Percentiles rank a stretch among this genome's conserved stretches.
phyloP scores from a whole-genome alignment of 2,329 filamentous ascomycete species.

The Fusarium chlamydosporum region DNA sequence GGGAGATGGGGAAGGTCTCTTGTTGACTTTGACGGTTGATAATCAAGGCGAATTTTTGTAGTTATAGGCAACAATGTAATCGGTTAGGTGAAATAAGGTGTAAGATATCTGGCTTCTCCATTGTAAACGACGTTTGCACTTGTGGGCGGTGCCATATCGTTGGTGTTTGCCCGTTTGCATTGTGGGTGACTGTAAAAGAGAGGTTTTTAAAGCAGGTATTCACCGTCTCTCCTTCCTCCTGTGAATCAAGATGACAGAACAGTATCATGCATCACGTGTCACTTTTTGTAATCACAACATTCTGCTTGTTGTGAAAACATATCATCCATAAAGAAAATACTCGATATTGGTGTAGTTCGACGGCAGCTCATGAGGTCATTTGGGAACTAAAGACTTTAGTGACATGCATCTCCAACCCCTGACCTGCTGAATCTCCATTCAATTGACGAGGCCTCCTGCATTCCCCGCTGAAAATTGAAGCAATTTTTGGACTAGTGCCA shows the following conservation, averaged over 20 bases:
- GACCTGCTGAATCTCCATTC: slow-evolving; percentile 40
- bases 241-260: neutral
- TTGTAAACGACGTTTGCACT: slow-evolving; percentile 8
- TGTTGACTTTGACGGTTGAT: neutral
- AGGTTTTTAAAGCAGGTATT: slow-evolving; percentile 10
- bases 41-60: neutral
- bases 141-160: neutral
- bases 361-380: slow-evolving; percentile 31
- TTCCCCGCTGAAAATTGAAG: slow-evolving; percentile 27
- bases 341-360: neutral
- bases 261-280: neutral
- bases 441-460: slow-evolving; percentile 43
- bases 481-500: slow-evolving; percentile 18
- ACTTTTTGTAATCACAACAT: neutral
- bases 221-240: slow-evolving; percentile 12
- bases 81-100: neutral
- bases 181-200: slow-evolving; percentile 6
- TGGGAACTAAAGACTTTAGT: slow-evolving; percentile 11
- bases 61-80: neutral
- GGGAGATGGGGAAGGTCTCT: neutral
- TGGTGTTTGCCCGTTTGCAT: slow-evolving; percentile 20
- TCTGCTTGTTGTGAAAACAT: neutral
- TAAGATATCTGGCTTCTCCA: neutral
- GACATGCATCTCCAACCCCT: slow-evolving; percentile 38
- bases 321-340: neutral